phyloP scores from a whole-genome alignment of 2,329 filamentous ascomycete species.

The Dothistroma pini region DNA sequence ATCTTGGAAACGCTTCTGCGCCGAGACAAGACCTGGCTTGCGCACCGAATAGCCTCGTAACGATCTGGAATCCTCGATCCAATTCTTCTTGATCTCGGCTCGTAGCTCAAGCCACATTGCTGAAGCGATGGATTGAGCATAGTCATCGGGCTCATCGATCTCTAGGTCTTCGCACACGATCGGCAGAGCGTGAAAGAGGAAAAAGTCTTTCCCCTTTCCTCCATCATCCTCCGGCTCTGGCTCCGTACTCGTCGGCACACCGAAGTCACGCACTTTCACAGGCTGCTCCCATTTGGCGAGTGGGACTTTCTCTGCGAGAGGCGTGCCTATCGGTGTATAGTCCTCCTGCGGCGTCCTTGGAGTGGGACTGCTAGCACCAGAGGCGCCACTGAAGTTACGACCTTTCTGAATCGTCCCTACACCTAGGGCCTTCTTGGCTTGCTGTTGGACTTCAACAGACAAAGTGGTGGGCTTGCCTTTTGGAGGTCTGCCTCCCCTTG shows the following conservation, averaged over 20 bases:
- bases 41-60: background rate
- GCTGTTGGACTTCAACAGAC: background rate
- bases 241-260: background rate
- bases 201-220: constrained; percentile 1
- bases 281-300: background rate
- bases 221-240: background rate
- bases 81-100: background rate
- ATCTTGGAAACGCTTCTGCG: background rate
- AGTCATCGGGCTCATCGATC: background rate
- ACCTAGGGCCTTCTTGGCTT: background rate
- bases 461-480: background rate
- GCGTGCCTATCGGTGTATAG: background rate
- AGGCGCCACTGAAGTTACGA: background rate
- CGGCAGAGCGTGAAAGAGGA: constrained; percentile 3
- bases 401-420: background rate
- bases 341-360: background rate
- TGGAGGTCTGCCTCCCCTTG: background rate
- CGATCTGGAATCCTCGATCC: constrained; percentile 4
- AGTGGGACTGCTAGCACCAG: background rate
- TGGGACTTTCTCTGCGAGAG: background rate
- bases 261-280: constrained; percentile 2
- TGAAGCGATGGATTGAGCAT: background rate
- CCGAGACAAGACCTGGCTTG: background rate
- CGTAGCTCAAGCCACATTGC: background rate
- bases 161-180: constrained; percentile 5